Base-by-base conservation (phyloP, 805 yeast species). In the Tetrapisispora namnaoensis region DNA sequence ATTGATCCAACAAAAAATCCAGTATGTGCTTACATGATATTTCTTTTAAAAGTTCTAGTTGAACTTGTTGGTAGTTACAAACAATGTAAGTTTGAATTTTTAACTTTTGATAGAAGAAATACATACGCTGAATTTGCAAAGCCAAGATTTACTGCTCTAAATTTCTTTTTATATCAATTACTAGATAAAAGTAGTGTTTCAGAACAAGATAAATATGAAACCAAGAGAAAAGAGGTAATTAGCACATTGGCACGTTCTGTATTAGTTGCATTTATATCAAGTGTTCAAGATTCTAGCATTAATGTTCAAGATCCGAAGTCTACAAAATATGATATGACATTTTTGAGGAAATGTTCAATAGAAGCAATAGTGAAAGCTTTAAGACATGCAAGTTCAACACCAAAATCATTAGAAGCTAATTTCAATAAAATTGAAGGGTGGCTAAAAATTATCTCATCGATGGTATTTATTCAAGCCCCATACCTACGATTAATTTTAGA, bases 51-150 rank as follows among this genome's bases (percentile, higher is more conserved):
- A 54, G 67, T 79, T 0, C 64, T 89, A 37, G 74, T 81, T 0
- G 97, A 90, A 55, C 66, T 88, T 8, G 64, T 90, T 8, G 77
- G 82, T 1, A 85, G 96, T 1, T 90, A 89, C 61, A 83, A 82
- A 52, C 82, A 81, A 52, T 78, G 89, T 45, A 90, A 90, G 62
- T 73, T 85, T 45, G 96, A 89, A 57, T 84, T 90, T 57, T 68
- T 89, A 49, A 81, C 91, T 0, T 90, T 78, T 55, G 80, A 91
- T 1, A 83, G 62, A 52, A 81, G 70, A 80, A 81, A 61, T 62
- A 51, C 51, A 48, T 58, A 46, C 58, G 58, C 61, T 48, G 77
- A 69, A 14, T 59, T 68, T 2, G 68, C 73, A 16, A 86, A 82
- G 57, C 95, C 95, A 2, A 73, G 91, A 28, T 73, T 87, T 0